A percentile compares a stretch with the other conserved stretches of the same genome.
Evolutionary conservation across 1,139 yeast genomes (phyloP).

Genomic region (Yamadazyma blattariae): DNA sequence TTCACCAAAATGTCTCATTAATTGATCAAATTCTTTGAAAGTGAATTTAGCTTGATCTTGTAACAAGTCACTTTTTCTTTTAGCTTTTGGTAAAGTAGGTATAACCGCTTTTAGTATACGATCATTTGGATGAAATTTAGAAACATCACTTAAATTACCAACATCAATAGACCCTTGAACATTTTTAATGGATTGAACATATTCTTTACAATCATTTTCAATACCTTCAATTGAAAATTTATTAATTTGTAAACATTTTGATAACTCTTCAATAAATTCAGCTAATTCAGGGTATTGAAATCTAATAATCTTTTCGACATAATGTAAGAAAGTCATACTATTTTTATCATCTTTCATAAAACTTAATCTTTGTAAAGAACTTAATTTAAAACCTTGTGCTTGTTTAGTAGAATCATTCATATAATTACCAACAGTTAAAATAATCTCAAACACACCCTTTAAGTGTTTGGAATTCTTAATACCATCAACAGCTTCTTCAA

Average conservation of each 20-base stretch:
- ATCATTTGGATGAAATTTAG: conserved; percentile 74
- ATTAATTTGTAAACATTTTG: conserved; percentile 56
- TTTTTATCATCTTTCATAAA: conserved; percentile 78
- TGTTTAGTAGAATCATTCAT: conserved; percentile 81
- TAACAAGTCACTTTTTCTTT: conserved; percentile 61
- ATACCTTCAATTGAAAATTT: conserved; percentile 69
- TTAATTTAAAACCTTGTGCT: conserved; percentile 75
- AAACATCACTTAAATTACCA: conserved; percentile 74
- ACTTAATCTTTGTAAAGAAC: conserved; percentile 70
- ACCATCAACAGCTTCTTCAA: conserved; percentile 64
- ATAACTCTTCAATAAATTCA: conserved; percentile 56
- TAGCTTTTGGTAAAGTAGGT: conserved; percentile 66
- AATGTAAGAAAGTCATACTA: conserved; percentile 75
- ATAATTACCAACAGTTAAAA: conserved; percentile 78
- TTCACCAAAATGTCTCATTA: conserved; percentile 77
- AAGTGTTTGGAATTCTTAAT: conserved; percentile 58
- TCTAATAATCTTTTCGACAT: conserved; percentile 71
- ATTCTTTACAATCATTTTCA: conserved; percentile 58
- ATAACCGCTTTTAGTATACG: conserved; percentile 59
- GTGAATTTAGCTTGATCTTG: conserved; percentile 63
- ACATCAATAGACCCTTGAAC: conserved; percentile 71
- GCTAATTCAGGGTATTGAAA: conserved; percentile 65
- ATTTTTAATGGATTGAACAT: conserved; percentile 55
- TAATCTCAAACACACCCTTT: conserved; percentile 68
- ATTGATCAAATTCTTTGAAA: conserved; percentile 62